phyloP scores from a whole-genome alignment of 768 basidiomycete genomes.

The Amanita polypyramis region DNA sequence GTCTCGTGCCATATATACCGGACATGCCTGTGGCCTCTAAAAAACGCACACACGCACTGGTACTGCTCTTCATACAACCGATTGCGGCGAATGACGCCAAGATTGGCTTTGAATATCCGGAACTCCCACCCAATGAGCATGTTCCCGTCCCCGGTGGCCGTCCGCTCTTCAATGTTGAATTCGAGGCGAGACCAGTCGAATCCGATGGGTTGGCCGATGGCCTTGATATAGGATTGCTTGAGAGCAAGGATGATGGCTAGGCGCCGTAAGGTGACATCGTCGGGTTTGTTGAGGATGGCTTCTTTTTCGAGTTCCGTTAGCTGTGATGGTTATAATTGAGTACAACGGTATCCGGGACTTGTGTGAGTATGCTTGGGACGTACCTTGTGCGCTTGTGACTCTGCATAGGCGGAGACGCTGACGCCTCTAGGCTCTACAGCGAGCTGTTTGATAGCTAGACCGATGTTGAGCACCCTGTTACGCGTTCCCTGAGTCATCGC shows the following conservation, averaged over 20 bases:
- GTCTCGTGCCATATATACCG: constrained; percentile 67
- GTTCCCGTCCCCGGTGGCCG: constrained; percentile 56
- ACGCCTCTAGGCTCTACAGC: constrained; percentile 51
- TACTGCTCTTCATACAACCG: constrained; percentile 55
- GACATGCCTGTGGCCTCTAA: constrained; percentile 52
- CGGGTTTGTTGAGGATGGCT: constrained; percentile 33
- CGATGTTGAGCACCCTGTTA: constrained; percentile 71
- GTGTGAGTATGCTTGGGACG: not conserved
- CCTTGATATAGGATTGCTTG: constrained; percentile 76
- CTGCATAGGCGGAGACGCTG: constrained; percentile 51
- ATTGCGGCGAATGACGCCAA: constrained; percentile 54
- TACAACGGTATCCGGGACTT: constrained; percentile 13
- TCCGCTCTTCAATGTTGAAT: constrained; percentile 58
- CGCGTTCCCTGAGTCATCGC: constrained; percentile 74
- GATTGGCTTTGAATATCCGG: constrained; percentile 62
- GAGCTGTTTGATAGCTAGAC: constrained; percentile 67
- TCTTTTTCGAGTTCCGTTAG: constrained; percentile 29
- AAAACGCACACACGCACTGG: constrained; percentile 72
- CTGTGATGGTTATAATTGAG: constrained; percentile 8
- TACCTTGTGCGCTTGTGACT: constrained; percentile 71
- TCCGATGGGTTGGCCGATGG: constrained; percentile 70
- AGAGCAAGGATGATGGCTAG: constrained; percentile 70
- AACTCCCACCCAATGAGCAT: constrained; percentile 80
- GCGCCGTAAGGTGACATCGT: constrained; percentile 61
- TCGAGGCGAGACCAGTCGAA: constrained; percentile 79